Evolutionary conservation across 108 stramenopile genomes (phyloP).

Genomic region (Cafeteria roenbergensis): DNA sequence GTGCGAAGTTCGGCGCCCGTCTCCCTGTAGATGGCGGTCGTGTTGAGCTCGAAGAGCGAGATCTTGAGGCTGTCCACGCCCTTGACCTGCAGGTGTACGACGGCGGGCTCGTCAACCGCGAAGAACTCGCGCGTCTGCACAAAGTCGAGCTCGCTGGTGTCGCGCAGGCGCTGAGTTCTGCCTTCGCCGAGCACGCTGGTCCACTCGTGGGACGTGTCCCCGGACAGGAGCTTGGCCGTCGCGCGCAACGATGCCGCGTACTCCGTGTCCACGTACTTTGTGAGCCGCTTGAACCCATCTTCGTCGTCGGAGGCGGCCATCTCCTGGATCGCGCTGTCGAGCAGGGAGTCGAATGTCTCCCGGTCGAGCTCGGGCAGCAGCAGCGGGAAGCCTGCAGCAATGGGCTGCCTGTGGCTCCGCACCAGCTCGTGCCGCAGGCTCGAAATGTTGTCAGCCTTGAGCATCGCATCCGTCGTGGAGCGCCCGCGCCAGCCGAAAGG

Average conservation of each 20-base stretch:
- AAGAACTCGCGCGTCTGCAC: background rate
- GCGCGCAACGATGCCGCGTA: background rate
- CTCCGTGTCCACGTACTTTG: background rate
- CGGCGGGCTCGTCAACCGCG: background rate
- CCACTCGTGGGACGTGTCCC: background rate
- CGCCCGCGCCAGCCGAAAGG: too few species aligned
- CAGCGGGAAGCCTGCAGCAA: too few species aligned
- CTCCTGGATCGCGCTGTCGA: background rate
- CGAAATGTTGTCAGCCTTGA: too few species aligned
- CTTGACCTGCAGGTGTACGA: background rate
- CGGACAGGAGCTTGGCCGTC: background rate
- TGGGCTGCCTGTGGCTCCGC: too few species aligned
- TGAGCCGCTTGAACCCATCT: background rate
- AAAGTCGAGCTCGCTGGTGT: background rate
- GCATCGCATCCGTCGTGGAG: too few species aligned
- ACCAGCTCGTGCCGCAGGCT: too few species aligned
- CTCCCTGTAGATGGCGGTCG: constrained; percentile 4
- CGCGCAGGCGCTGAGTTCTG: background rate
- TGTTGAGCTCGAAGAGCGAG: constrained; percentile 1
- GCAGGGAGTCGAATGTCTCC: background rate
- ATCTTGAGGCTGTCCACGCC: background rate
- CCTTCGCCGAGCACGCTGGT: background rate
- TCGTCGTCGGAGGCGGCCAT: background rate
- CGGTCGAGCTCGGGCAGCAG: too few species aligned
- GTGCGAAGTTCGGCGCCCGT: background rate